Conservation (phyloP, 192 early-diverging fungal genomes). For the Coemansia sp. region DNA sequence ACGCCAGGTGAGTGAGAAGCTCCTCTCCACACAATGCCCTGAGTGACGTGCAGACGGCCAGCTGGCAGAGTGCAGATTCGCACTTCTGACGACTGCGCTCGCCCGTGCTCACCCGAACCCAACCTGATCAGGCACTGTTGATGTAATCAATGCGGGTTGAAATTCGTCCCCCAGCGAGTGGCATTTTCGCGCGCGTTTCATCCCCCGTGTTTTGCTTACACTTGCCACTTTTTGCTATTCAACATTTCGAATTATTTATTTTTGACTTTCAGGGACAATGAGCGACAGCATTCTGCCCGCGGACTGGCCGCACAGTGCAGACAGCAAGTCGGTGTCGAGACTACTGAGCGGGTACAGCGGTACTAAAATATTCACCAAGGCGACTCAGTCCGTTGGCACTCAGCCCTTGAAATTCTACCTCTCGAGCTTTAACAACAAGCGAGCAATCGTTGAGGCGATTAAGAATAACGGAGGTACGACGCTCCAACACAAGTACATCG, state of each 20-base stretch:
- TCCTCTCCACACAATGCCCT: background rate
- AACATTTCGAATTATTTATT: background rate
- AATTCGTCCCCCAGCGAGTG: background rate
- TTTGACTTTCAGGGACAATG: constrained; percentile 4
- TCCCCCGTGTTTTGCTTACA: background rate
- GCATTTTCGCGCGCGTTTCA: background rate
- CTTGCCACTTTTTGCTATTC: background rate
- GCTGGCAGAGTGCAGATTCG: background rate
- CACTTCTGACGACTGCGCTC: background rate
- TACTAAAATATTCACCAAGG: background rate
- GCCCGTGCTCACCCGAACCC: background rate
- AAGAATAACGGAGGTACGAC: background rate
- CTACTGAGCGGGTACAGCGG: background rate
- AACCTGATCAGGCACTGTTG: background rate
- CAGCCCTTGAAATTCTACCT: constrained; percentile 11
- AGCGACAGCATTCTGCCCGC: constrained; percentile 6
- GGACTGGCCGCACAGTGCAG: constrained; percentile 2
- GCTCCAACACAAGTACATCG: background rate
- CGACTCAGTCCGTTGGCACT: background rate
- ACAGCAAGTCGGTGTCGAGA: background rate
- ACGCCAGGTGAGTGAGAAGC: background rate
- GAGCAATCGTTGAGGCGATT: background rate
- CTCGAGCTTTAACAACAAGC: background rate
- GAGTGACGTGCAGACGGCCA: background rate
- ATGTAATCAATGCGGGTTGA: background rate